Conservation (phyloP, 2,329 filamentous ascomycete species). For the Ophiostoma australiae region DNA sequence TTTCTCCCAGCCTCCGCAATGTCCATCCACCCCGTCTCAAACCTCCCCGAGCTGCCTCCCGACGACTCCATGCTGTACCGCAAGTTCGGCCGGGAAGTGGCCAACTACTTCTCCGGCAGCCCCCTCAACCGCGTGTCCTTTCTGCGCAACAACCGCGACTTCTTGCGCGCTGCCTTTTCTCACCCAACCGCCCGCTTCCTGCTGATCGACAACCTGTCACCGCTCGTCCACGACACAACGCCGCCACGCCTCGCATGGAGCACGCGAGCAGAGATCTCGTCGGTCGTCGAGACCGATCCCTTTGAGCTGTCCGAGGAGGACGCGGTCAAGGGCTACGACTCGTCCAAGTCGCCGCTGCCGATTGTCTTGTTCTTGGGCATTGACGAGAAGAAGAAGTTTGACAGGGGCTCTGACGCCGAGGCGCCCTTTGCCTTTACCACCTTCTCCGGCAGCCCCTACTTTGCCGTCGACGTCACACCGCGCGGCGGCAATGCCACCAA, state of each 20-base stretch:
- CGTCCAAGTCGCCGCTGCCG: constrained; percentile 54
- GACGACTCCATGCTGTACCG: constrained; percentile 64
- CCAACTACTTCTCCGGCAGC: constrained; percentile 79
- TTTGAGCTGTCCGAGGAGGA: constrained; percentile 70
- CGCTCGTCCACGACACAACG: constrained; percentile 52
- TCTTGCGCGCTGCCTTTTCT: constrained; percentile 62
- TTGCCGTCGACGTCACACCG: constrained; percentile 83
- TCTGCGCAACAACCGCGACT: constrained; percentile 64
- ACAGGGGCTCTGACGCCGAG: constrained; percentile 28
- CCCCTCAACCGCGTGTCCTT: constrained; percentile 77
- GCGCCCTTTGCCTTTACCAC: constrained; percentile 56
- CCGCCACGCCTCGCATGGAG: constrained; percentile 58
- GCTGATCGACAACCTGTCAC: constrained; percentile 71
- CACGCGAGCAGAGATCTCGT: constrained; percentile 61
- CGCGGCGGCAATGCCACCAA: constrained; percentile 57
- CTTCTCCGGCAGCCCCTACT: constrained; percentile 77
- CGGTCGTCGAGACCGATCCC: constrained; percentile 65
- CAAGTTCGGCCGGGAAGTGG: constrained; percentile 72
- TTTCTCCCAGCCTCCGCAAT: background rate
- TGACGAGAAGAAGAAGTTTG: constrained; percentile 52
- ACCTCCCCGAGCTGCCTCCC: constrained; percentile 43
- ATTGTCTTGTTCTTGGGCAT: constrained; percentile 81
- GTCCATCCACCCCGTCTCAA: constrained; percentile 24
- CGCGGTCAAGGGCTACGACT: constrained; percentile 68
- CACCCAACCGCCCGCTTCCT: constrained; percentile 67